Evolutionary conservation across 1,139 yeast species (phyloP), one percentile per base, ranked within the genome.

Genomic region (Candida pseudoviswanathii): DNA sequence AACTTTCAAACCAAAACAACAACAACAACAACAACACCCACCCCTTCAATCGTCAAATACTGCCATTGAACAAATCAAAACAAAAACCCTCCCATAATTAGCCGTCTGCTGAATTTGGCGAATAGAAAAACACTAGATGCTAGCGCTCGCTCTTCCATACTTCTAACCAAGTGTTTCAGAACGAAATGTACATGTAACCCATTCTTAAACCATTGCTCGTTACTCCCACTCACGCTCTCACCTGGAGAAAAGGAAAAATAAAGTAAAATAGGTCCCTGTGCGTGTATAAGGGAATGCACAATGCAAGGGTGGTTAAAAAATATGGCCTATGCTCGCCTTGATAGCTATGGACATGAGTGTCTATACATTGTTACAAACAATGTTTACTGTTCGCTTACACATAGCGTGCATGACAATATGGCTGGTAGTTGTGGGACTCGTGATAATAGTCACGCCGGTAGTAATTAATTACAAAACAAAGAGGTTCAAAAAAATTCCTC

Each of bases 281-380:
- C 34, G 5, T 8, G 5, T 29, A 29, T 29, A 29, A 16, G 10
- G n/a, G n/a, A 9, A n/a, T 22, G 39, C 39, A 36, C 4, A 8
- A 36, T 24, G 39, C 39, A 36, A 11, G 27, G 24, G 9, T 36
- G 24, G 25, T 11, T 36, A 36, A 36, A 27, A 27, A 27, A 27
- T 27, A 36, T 36, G 39, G 39, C 9, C 21, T 16, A 36, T 36
- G 39, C 39, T 36, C 39, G 39, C 39, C 39, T 36, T 36, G 39
- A 36, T 22, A 36, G 9, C 21, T 27, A 22, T 22, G 26, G 27
- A 6, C 26, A 36, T 22, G 26, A 7, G 39, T 22, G 5, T 22
- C 9, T 22, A 36, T 31, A 9, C 11, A 22, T 36, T 22, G 26
- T 36, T 22, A 27, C 39, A 36, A 36, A 26, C 9, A 36, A 9